A percentile compares a stretch with the other conserved stretches of the same genome.
Evolutionary conservation across 1,284 basidiomycete species (phyloP).

Genomic region (Ceratobasidium theobromae): DNA sequence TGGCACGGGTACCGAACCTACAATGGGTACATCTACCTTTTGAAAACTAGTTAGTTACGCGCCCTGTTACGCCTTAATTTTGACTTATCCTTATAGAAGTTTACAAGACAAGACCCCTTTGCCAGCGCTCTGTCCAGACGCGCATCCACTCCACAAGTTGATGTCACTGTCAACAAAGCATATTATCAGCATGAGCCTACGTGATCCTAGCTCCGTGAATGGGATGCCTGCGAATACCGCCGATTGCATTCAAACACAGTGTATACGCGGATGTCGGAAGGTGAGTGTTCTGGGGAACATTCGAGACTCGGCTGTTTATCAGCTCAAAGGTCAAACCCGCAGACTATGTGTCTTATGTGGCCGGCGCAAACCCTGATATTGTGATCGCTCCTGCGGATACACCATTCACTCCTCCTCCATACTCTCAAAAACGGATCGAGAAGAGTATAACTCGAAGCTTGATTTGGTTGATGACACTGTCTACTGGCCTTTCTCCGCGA

Average conservation of each 20-base stretch:
- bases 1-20: constrained; percentile 51
- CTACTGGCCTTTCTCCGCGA: constrained; percentile 23
- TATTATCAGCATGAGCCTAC: constrained; percentile 59
- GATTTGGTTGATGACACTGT: constrained; percentile 59
- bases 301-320: neutral
- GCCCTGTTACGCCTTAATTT: neutral
- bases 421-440: constrained; percentile 64
- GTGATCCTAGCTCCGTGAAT: constrained; percentile 63
- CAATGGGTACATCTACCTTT: constrained; percentile 69
- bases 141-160: constrained; percentile 58
- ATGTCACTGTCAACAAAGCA: constrained; percentile 57
- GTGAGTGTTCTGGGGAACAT: constrained; percentile 44
- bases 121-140: constrained; percentile 55
- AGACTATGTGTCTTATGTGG: constrained; percentile 56
- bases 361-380: constrained; percentile 63
- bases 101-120: constrained; percentile 62
- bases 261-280: constrained; percentile 70
- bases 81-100: constrained; percentile 44
- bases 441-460: constrained; percentile 70
- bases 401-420: constrained; percentile 60
- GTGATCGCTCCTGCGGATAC: constrained; percentile 70
- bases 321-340: constrained; percentile 54
- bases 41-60: constrained; percentile 72
- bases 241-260: constrained; percentile 55
- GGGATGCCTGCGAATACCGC: constrained; percentile 72